These are phyloP conservation scores for Setaria viridis DNA, from an alignment of 202 grass and related monocot genomes.

Conservation along the genomic window DNA sequence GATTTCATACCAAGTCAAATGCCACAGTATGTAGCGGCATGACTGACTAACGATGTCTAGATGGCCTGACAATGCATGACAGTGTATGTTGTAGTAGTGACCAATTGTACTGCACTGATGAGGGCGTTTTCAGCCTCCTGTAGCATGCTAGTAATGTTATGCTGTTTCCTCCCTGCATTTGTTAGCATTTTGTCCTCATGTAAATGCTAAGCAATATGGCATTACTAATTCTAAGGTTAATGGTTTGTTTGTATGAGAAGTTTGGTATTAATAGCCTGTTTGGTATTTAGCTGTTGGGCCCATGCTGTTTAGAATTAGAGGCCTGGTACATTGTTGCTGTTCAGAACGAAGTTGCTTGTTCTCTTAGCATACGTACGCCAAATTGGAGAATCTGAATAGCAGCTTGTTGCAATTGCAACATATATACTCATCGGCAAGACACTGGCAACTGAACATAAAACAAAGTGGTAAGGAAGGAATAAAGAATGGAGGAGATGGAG, in stretches of 20 bases:
- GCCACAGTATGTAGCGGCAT: background rate
- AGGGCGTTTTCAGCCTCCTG: constrained; percentile 16
- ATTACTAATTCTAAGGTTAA: constrained; percentile 21
- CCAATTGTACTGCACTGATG: background rate
- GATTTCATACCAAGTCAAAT: constrained; percentile 9
- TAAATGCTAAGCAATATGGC: constrained; percentile 27
- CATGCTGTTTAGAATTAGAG: too few species aligned
- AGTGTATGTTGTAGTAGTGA: background rate
- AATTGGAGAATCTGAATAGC: background rate
- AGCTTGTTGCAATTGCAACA: background rate
- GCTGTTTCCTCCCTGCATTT: background rate
- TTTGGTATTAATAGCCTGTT: background rate
- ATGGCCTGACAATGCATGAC: constrained; percentile 31
- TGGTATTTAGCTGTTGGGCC: background rate
- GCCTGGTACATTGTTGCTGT: too few species aligned
- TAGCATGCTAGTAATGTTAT: constrained; percentile 15
- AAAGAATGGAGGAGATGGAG: background rate
- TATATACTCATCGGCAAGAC: background rate
- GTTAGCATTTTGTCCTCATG: constrained; percentile 14
- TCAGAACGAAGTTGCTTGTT: too few species aligned
- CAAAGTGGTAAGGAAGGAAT: too few species aligned
- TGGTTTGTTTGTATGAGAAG: background rate
- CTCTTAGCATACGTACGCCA: background rate
- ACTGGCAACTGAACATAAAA: background rate
- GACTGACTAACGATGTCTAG: constrained; percentile 47